Evolutionary conservation across 441 rosid species (phyloP).

Genomic region (Euphorbia schlechtendalii): DNA sequence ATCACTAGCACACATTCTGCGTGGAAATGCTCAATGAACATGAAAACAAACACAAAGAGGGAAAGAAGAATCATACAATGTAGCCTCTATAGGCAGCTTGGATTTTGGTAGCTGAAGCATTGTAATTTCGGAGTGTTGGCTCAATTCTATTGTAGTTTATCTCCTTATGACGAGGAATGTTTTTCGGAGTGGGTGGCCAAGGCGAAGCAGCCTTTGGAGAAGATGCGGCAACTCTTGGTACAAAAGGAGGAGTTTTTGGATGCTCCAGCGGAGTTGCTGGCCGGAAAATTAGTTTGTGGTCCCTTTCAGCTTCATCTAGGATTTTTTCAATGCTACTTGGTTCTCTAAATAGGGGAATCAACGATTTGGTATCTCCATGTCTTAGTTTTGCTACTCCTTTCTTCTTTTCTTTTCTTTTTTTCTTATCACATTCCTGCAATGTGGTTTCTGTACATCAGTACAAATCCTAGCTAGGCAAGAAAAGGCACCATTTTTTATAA

Average conservation of each 20-base stretch:
- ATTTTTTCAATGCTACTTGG: constrained; percentile 96
- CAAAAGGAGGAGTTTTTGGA: constrained; percentile 45
- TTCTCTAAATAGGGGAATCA: constrained; percentile 75
- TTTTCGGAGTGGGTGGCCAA: constrained; percentile 30
- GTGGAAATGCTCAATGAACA: too few relatives aligned
- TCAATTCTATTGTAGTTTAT: too few relatives aligned
- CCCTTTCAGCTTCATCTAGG: constrained; percentile 89
- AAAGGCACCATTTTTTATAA: constrained; percentile 11
- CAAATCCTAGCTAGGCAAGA: too few relatives aligned
- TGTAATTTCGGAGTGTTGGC: constrained; percentile 51
- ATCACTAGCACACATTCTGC: too few relatives aligned
- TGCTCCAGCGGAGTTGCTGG: constrained; percentile 67
- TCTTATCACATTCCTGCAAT: constrained; percentile 65
- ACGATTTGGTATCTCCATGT: too few relatives aligned
- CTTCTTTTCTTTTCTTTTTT: constrained; percentile 54
- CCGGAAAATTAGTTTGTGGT: constrained; percentile 59
- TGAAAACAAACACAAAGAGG: constrained; percentile 4
- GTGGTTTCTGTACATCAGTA: too few relatives aligned
- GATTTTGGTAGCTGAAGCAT: constrained; percentile 81
- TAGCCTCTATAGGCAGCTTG: constrained; percentile 84
- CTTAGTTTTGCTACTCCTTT: constrained; percentile 57
- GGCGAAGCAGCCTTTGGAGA: constrained; percentile 44
- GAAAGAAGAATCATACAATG: constrained; percentile 51
- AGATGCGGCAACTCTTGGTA: constrained; percentile 36
- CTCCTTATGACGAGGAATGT: constrained; percentile 36